A percentile compares a stretch with the other conserved stretches of the same genome.
phyloP scores from a whole-genome alignment of 2,329 filamentous ascomycete genomes.

The Pyrenophora graminea region DNA sequence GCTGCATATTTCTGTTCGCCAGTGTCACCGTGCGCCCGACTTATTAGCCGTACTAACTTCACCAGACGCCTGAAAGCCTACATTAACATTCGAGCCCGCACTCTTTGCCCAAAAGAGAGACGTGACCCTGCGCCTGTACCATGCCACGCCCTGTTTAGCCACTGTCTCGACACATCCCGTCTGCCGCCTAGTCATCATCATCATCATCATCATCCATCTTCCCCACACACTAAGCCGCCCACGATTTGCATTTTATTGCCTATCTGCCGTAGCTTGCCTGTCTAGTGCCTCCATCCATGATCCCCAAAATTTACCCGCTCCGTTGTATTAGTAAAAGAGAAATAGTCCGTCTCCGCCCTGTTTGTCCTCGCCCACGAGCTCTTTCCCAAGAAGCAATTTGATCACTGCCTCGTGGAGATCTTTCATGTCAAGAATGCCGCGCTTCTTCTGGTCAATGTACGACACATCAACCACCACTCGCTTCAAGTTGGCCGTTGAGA shows the following conservation, averaged over 20 bases:
- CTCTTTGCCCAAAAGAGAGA: neutral
- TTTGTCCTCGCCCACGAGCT: conserved; percentile 59
- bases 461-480: conserved; percentile 88
- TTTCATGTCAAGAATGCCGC: conserved; percentile 92
- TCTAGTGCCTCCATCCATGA: neutral
- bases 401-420: conserved; percentile 84
- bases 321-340: conserved; percentile 35
- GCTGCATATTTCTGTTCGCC: conserved; percentile 24
- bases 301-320: neutral
- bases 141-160: conserved; percentile 11
- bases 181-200: neutral
- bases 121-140: conserved; percentile 8
- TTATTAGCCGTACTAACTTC: conserved; percentile 18
- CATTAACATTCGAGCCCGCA: conserved; percentile 6
- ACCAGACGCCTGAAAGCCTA: conserved; percentile 6
- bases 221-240: too few relatives aligned
- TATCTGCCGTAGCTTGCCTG: conserved; percentile 11
- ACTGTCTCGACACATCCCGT: conserved; percentile 5
- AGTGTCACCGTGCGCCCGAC: conserved; percentile 11
- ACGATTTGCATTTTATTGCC: conserved; percentile 3
- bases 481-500: conserved; percentile 73
- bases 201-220: neutral
- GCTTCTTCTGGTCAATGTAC: conserved; percentile 92
- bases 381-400: conserved; percentile 70
- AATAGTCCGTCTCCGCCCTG: conserved; percentile 35